Conservation (phyloP, 352 stramenopile species). For the Aphanomyces astaci region DNA sequence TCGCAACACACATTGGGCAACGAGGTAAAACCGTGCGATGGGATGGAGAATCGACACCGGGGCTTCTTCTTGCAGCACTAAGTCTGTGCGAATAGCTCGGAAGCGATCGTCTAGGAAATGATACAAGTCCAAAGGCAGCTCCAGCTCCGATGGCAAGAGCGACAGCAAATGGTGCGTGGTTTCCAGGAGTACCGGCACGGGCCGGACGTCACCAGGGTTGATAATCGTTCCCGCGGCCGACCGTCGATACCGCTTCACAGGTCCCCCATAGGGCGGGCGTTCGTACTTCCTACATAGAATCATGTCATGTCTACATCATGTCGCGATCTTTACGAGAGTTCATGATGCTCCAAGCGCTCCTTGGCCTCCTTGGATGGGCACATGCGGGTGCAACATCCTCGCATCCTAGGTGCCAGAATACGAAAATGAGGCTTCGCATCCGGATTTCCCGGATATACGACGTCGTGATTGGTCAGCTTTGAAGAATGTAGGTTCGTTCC, state of each 20-base stretch:
- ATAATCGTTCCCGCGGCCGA: conserved; percentile 8
- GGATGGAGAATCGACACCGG: not conserved
- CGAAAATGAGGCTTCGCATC: not conserved
- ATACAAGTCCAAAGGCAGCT: conserved; percentile 19
- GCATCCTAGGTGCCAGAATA: not conserved
- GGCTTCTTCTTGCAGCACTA: conserved; percentile 4
- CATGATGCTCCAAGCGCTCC: conserved; percentile 7
- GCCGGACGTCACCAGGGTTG: conserved; percentile 8
- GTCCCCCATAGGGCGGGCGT: not conserved
- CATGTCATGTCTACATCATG: not conserved
- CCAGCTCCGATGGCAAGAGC: conserved; percentile 11
- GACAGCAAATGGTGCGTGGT: conserved; percentile 14
- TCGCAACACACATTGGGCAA: conserved; percentile 18
- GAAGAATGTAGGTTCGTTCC: not conserved
- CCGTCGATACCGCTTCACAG: conserved; percentile 19
- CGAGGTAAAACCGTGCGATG: conserved; percentile 22
- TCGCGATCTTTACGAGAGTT: conserved; percentile 11
- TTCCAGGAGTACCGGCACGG: conserved; percentile 2
- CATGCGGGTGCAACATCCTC: not conserved
- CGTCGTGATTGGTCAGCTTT: not conserved
- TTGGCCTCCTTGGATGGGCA: conserved; percentile 2
- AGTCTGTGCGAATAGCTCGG: conserved; percentile 18
- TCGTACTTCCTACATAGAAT: conserved; percentile 18
- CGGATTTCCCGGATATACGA: not conserved
- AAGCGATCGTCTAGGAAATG: conserved; percentile 22